A percentile compares a stretch with the other conserved stretches of the same genome.
Evolutionary conservation across 176 grass and related monocot species (phyloP).

Genomic region (Aegilops tauschii): DNA sequence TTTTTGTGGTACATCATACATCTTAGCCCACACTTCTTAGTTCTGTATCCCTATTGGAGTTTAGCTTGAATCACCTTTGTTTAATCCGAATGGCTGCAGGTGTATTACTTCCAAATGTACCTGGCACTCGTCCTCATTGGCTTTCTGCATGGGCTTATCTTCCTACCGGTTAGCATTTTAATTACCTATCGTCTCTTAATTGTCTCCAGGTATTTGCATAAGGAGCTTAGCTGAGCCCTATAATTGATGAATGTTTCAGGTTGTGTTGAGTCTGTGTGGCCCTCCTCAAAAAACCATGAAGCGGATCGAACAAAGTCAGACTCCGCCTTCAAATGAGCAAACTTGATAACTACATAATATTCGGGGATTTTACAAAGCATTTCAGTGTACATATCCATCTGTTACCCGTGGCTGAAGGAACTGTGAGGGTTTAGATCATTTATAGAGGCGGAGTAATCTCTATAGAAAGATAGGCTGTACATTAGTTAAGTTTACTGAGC

Average conservation of each 20-base stretch:
- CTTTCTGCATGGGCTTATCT: conserved; percentile 94
- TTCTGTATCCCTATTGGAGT: neutral
- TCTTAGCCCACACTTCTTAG: conserved; percentile 13
- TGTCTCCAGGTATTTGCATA: neutral
- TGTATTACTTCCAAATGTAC: conserved; percentile 99
- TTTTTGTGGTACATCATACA: conserved; percentile 85
- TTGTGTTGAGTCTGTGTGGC: conserved; percentile 77
- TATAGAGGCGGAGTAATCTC: neutral
- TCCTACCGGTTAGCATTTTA: conserved; percentile 67
- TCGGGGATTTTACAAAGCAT: neutral
- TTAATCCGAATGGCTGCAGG: conserved; percentile 48
- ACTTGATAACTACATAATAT: conserved; percentile 1
- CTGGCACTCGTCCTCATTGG: conserved; percentile 91
- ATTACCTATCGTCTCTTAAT: neutral
- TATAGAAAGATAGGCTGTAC: conserved; percentile 10
- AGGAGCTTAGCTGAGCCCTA: neutral
- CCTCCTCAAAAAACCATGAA: conserved; percentile 48
- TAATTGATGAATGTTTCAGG: conserved; percentile 50
- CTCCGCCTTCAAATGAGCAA: conserved; percentile 33
- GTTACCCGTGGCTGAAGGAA: neutral
- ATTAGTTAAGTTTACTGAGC: conserved; percentile 3
- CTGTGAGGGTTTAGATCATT: conserved; percentile 15
- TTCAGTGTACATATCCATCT: conserved; percentile 22
- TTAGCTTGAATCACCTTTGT: conserved; percentile 12
- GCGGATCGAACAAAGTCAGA: conserved; percentile 24